Evolutionary conservation across 495 filamentous ascomycete genomes (phyloP), one percentile per base, ranked within the genome.

Genomic region (Daldinia childiae): DNA sequence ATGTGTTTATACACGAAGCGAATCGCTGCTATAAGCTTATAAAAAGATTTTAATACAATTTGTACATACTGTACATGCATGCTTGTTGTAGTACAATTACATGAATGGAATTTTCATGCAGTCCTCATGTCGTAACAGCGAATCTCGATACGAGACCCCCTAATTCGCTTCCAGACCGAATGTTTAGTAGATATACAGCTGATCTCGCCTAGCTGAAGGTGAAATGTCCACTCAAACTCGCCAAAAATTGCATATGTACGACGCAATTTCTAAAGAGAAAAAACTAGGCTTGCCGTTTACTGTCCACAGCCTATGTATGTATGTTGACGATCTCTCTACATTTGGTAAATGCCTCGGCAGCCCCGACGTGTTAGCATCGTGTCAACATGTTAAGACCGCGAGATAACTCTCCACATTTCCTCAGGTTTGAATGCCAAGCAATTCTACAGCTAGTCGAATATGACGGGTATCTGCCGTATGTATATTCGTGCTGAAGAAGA

Each of bases 291-390:
- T 7, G 3, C 2, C 8, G 9, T 48, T 21, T 24, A 48, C 3
- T 24, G 43, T 48, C 19, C 19, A 36, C 12, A 36, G 24, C 7
- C 15, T 57, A 56, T 15, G 17, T 34, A 34, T 6, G 30, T 34
- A 21, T 36, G 54, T 57, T 57, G 54, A 57, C 54, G 54, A 57
- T 57, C 54, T 64, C 8, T 56, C 58, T 52, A 71, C 43, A 48
- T 48, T 24, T 24, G 19, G 43, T 8, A 48, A 48, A 59, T 64
- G 12, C 60, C 68, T 71, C 72, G 64, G 72, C 41, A 62, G 48
- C 19, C 59, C 19, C 59, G 30, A 26, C 45, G 48, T 52, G 26
- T 24, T 24, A 6, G 43, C 43, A n/a, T 19, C 43, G 43, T 48
- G 9, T 24, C 17, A 45, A 45, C 12, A 14, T 14, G 34, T 36